Base-by-base conservation (phyloP, 371 early-diverging fungal species). In the Mucor plumbeus region DNA sequence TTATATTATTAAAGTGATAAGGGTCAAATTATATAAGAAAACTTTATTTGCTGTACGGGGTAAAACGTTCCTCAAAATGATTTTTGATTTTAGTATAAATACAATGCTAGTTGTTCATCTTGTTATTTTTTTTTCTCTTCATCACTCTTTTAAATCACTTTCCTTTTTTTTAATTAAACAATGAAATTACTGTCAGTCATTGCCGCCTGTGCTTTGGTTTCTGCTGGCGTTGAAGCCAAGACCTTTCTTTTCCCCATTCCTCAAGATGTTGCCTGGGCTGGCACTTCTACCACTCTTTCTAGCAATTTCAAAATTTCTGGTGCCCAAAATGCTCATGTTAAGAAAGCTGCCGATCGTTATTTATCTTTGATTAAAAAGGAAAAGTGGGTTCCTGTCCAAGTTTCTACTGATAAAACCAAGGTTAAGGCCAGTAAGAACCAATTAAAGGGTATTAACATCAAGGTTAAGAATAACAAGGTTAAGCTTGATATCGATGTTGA, bases 401-500 rank as follows among this genome's bases (percentile, higher is more conserved):
- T 65, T 35, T 62, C 71, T 9, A 48, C 62, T 8, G 56, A 64
- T 48, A 57, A 61, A 15, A 44, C 44, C n/a, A 17, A 15, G 5
- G 91, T 97, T 71, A 91, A 91, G 70, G 89, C 97, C 79, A 98
- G 96, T 92, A 99, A 99, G 94, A 85, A 90, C 72, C 96, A 98
- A 86, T 98, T 99, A 83, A 95, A 92, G 87, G 91, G 92, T 70
- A 11, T 44, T 5, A 44, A 44, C 17, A 44, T 44, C 44, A 44
- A 44, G 17, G 44, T 44, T 15, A 44, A 44, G 17, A 72, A 81
- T 56, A 75, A 78, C 56, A n/a, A 58, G 11, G 74, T 53, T 21
- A 69, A 76, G 47, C 77, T 89, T 9, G 79, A 77, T 34, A 43
- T 77, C 8, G 78, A 69, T 54, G 77, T 86, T 7, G 90, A 91